A percentile compares a stretch with the other conserved stretches of the same genome.
phyloP scores from a whole-genome alignment of 495 filamentous ascomycete genomes.

The Hypoxylon crocopeplum region DNA sequence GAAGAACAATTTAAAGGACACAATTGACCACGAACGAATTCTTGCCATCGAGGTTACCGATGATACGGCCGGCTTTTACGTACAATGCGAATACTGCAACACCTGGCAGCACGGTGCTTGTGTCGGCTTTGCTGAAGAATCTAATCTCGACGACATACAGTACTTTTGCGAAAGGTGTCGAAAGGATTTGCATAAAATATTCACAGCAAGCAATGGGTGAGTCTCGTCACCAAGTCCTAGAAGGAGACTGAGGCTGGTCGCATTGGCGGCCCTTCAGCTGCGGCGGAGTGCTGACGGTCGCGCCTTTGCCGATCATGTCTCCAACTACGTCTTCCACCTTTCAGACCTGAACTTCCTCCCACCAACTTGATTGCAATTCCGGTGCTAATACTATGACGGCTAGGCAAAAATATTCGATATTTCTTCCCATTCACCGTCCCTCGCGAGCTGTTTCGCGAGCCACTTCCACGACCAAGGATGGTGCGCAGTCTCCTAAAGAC shows the following conservation, averaged over 20 bases:
- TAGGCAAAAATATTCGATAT: conserved; percentile 64
- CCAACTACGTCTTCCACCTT: conserved; percentile 17
- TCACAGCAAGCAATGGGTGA: conserved; percentile 83
- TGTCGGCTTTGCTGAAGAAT: conserved; percentile 92
- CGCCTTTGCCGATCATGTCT: conserved; percentile 38
- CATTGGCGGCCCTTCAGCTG: conserved; percentile 37
- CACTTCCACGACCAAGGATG: conserved; percentile 64
- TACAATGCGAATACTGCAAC: conserved; percentile 97
- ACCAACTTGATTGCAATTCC: background rate
- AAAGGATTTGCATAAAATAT: conserved; percentile 86
- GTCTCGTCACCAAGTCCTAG: conserved; percentile 42
- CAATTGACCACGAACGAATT: conserved; percentile 59
- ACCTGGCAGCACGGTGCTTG: conserved; percentile 99
- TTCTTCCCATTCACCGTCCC: conserved; percentile 59
- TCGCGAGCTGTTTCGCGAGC: conserved; percentile 58
- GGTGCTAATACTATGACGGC: conserved; percentile 43
- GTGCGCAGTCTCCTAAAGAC: conserved; percentile 55
- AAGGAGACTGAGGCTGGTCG: conserved; percentile 10
- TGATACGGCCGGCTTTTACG: conserved; percentile 91
- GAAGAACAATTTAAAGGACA: conserved; percentile 56
- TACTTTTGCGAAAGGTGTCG: conserved; percentile 98
- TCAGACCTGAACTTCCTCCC: background rate
- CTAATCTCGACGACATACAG: conserved; percentile 79
- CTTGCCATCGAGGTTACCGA: conserved; percentile 76
- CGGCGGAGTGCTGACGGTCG: conserved; percentile 39